phyloP scores from a whole-genome alignment of 495 filamentous ascomycete species.

The Extremus antarcticus region DNA sequence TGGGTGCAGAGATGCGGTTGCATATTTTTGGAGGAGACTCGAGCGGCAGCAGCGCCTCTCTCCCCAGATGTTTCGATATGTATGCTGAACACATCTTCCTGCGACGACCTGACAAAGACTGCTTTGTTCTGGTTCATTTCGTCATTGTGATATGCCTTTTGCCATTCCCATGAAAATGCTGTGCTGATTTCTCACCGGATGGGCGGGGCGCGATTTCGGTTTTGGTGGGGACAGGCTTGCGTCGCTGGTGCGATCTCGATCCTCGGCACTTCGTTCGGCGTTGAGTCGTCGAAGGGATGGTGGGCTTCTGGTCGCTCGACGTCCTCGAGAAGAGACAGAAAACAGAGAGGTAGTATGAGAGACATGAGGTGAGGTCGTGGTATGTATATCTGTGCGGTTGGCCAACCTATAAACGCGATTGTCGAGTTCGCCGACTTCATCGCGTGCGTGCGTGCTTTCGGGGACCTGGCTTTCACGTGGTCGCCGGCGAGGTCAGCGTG shows the following conservation, averaged over 20 bases:
- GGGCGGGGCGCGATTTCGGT: too few species aligned
- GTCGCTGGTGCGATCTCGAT: too few species aligned
- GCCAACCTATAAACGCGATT: too few species aligned
- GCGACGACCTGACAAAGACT: neutral
- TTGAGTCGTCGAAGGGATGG: neutral
- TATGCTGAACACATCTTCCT: neutral
- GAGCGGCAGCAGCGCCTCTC: neutral
- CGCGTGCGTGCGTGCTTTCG: too few species aligned
- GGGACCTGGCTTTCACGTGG: too few species aligned
- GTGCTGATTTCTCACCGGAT: neutral
- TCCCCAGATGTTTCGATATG: neutral
- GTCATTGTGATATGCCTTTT: neutral
- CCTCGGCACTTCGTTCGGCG: neutral
- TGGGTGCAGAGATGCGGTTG: neutral
- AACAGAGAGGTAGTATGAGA: neutral
- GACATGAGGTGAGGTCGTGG: neutral
- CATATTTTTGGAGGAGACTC: neutral
- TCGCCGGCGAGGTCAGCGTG: too few species aligned
- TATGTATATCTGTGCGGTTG: too few species aligned
- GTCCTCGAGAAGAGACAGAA: neutral
- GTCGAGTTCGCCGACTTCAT: too few species aligned
- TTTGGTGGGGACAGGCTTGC: too few species aligned
- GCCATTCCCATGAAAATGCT: too few species aligned
- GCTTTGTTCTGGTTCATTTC: neutral
- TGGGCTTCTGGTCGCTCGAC: neutral